Conservation (phyloP, 2,329 filamentous ascomycete species). For the Xylaria multiplex region DNA sequence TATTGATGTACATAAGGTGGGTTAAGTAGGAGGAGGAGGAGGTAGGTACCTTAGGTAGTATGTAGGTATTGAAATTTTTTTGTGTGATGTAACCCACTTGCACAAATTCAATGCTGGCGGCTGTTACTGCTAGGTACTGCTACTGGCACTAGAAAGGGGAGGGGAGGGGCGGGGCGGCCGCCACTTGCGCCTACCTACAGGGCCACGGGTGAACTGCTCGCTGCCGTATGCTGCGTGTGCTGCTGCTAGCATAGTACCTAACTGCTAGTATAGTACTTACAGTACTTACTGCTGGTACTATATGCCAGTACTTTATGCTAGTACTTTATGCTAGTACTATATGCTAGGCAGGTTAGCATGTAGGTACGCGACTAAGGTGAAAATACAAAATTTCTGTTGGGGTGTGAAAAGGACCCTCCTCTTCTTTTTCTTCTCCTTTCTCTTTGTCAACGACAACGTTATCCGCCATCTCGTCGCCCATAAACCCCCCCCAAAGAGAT, state of each 20-base stretch:
- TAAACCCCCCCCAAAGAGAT: slow-evolving; percentile 61
- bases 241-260: neutral
- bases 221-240: neutral
- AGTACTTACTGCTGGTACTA: no score
- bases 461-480: slow-evolving; percentile 57
- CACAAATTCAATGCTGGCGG: slow-evolving; percentile 18
- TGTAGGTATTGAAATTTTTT: slow-evolving; percentile 19
- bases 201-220: no score
- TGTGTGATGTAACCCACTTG: slow-evolving; percentile 25
- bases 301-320: no score
- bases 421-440: slow-evolving; percentile 52
- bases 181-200: neutral
- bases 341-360: neutral
- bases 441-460: slow-evolving; percentile 59
- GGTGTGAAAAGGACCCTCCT: slow-evolving; percentile 41
- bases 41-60: no score
- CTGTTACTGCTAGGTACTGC: slow-evolving; percentile 3
- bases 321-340: no score
- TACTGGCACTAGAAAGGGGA: slow-evolving; percentile 1
- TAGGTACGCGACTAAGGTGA: slow-evolving; percentile 42
- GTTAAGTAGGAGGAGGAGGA: no score
- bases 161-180: neutral
- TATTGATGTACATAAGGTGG: no score
- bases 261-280: no score
- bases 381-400: slow-evolving; percentile 49